Conservation (phyloP, 441 rosid species). For the Cnidoscolus chayamansa region DNA sequence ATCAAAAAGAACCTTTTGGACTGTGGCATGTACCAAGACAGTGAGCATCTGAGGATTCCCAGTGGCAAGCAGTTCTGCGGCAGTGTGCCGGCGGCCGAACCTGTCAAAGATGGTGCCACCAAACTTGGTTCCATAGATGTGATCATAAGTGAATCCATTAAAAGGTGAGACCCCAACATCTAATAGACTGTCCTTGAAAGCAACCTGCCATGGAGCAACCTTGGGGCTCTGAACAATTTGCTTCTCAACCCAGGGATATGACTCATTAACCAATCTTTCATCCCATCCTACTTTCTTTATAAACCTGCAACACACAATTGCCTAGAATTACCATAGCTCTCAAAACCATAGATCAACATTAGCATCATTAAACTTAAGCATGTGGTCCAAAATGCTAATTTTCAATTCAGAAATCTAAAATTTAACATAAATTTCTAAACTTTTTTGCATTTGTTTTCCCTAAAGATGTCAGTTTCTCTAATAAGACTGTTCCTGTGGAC, state of each 20-base stretch:
- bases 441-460: too few species aligned
- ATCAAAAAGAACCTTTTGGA: conserved; percentile 72
- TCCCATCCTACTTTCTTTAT: conserved; percentile 79
- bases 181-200: conserved; percentile 69
- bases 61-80: conserved; percentile 82
- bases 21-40: conserved; percentile 78
- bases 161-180: conserved; percentile 79
- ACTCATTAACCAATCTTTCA: conserved; percentile 72
- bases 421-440: too few species aligned
- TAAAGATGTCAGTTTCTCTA: too few species aligned
- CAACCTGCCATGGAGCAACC: conserved; percentile 70
- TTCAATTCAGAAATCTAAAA: too few species aligned
- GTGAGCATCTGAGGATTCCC: conserved; percentile 65
- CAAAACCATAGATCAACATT: too few species aligned
- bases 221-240: conserved; percentile 67
- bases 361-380: too few species aligned
- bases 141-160: conserved; percentile 90
- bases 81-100: conserved; percentile 83
- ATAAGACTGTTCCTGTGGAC: too few species aligned
- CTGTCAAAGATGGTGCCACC: conserved; percentile 91
- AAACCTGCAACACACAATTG: conserved; percentile 46
- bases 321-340: not conserved
- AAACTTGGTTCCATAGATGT: conserved; percentile 79
- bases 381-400: too few species aligned
- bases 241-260: conserved; percentile 86